phyloP scores from a whole-genome alignment of 1,284 basidiomycete genomes.

The Malassezia pachydermatis region DNA sequence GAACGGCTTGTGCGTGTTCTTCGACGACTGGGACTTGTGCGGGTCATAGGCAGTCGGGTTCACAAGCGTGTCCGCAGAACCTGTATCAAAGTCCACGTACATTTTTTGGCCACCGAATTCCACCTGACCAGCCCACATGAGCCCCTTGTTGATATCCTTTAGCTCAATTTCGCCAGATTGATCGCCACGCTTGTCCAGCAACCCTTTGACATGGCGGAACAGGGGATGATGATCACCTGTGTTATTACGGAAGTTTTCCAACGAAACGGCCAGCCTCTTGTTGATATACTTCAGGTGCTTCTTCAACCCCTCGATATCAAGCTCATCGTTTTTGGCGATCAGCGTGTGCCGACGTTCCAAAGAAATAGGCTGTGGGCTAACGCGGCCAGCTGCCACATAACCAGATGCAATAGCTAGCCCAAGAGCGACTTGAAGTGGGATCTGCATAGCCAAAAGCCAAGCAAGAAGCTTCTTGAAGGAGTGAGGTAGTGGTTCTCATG shows the following conservation, averaged over 20 bases:
- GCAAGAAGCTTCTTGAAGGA: too few species aligned
- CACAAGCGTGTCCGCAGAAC: constrained; percentile 39
- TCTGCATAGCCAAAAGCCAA: not conserved
- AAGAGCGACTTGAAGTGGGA: not conserved
- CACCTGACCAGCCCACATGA: constrained; percentile 40
- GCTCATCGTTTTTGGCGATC: not conserved
- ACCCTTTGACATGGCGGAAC: constrained; percentile 20
- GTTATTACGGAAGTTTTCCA: constrained; percentile 31
- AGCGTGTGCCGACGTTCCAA: constrained; percentile 10
- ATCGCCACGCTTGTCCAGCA: constrained; percentile 21
- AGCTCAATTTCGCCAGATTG: constrained; percentile 29
- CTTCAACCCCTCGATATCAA: constrained; percentile 6
- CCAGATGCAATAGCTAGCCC: constrained; percentile 8
- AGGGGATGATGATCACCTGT: constrained; percentile 30
- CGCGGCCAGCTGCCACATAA: not conserved
- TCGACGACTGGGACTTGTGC: constrained; percentile 22
- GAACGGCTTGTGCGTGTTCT: constrained; percentile 49
- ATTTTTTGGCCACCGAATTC: constrained; percentile 34
- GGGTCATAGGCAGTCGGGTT: constrained; percentile 34
- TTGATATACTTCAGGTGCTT: not conserved
- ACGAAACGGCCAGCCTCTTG: constrained; percentile 4
- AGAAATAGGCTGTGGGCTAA: not conserved
- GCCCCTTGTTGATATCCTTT: constrained; percentile 25
- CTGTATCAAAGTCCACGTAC: constrained; percentile 44
- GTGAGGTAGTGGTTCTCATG: too few species aligned